These are phyloP conservation scores for Penicillium freii DNA, from an alignment of 2,329 filamentous ascomycete species.

Conservation along the genomic window DNA sequence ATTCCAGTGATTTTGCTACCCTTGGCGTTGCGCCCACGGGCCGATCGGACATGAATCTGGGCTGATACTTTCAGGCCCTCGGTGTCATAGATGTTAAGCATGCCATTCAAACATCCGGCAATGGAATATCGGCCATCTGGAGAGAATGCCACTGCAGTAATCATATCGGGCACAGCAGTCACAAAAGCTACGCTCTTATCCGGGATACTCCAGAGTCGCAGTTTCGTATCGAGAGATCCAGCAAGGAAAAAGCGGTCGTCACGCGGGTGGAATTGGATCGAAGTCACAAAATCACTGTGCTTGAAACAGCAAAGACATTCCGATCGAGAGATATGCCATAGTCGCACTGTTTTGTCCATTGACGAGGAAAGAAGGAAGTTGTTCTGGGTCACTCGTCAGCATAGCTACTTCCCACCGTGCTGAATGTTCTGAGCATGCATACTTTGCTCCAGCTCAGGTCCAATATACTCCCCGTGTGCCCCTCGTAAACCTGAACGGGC, in stretches of 20 bases:
- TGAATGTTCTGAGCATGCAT: slow-evolving; percentile 14
- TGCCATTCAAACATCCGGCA: slow-evolving; percentile 78
- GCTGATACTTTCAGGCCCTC: slow-evolving; percentile 80
- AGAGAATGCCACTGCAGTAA: slow-evolving; percentile 90
- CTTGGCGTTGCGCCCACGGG: slow-evolving; percentile 87
- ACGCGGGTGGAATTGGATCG: slow-evolving; percentile 87
- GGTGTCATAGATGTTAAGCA: slow-evolving; percentile 89
- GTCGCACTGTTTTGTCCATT: slow-evolving; percentile 93
- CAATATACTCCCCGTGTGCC: slow-evolving; percentile 81
- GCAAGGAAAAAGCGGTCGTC: slow-evolving; percentile 97
- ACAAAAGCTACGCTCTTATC: slow-evolving; percentile 90
- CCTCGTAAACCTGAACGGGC: slow-evolving; percentile 74
- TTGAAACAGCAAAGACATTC: slow-evolving; percentile 93
- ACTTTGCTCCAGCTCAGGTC: slow-evolving; percentile 96
- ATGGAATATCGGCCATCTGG: slow-evolving; percentile 89
- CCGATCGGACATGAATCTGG: slow-evolving; percentile 90
- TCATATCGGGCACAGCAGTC: slow-evolving; percentile 75
- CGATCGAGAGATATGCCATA: slow-evolving; percentile 84
- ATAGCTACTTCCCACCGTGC: too few species aligned
- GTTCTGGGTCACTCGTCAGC: slow-evolving; percentile 54
- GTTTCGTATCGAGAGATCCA: slow-evolving; percentile 81
- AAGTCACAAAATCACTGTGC: slow-evolving; percentile 92
- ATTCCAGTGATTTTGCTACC: slow-evolving; percentile 98
- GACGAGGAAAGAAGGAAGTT: slow-evolving; percentile 94
- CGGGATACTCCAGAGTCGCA: slow-evolving; percentile 94